These are phyloP conservation scores for Amanita exitialis DNA, from an alignment of 768 basidiomycete species.

Conservation along the genomic window DNA sequence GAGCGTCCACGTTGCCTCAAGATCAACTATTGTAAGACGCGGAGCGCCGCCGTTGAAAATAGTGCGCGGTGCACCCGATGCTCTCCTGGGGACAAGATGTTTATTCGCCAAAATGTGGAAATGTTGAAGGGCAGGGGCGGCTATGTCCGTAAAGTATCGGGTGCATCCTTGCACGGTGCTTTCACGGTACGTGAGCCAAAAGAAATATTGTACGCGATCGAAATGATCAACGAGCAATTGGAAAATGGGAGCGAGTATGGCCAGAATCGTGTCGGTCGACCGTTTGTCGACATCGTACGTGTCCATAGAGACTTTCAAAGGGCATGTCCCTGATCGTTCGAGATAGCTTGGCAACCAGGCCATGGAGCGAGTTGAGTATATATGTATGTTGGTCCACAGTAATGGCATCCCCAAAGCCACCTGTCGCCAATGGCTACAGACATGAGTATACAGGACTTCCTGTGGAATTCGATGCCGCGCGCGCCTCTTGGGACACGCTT, in stretches of 20 bases:
- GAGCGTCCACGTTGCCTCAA: conserved; percentile 3
- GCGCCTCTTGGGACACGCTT: conserved; percentile 14
- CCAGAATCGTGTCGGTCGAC: not conserved
- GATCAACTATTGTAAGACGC: conserved; percentile 14
- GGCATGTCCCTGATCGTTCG: conserved; percentile 18
- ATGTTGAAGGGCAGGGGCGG: not conserved
- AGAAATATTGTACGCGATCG: conserved; percentile 4
- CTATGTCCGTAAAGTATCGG: not conserved
- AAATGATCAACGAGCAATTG: not conserved
- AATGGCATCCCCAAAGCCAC: conserved; percentile 23
- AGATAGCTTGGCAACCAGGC: conserved; percentile 18
- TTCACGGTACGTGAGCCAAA: not conserved
- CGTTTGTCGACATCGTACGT: conserved; percentile 18
- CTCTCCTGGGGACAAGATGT: not conserved
- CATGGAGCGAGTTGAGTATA: conserved; percentile 18
- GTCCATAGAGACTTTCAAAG: conserved; percentile 21
- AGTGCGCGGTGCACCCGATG: conserved; percentile 1
- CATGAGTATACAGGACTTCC: conserved; percentile 30
- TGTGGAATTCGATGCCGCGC: conserved; percentile 17
- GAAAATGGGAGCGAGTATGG: not conserved
- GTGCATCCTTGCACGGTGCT: not conserved
- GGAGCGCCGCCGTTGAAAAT: conserved; percentile 15
- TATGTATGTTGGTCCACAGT: conserved; percentile 29
- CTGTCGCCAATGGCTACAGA: conserved; percentile 30
- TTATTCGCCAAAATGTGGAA: not conserved